These are phyloP conservation scores for Plasmodium vinckei DNA, from an alignment of 169 alveolate genomes.

Conservation along the genomic window DNA sequence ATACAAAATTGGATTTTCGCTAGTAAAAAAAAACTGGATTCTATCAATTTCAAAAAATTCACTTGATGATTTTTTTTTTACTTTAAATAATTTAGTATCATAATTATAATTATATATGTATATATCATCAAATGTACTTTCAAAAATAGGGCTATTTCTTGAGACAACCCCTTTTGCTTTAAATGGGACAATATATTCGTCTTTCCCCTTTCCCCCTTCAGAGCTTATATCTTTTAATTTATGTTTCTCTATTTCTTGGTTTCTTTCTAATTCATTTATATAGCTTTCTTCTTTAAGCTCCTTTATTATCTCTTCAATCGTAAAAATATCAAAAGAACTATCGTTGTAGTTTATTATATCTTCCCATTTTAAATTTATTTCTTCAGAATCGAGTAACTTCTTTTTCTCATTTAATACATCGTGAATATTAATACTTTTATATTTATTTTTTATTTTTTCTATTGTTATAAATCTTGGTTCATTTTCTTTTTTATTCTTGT, in stretches of 20 bases:
- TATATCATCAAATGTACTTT: slow-evolving; percentile 71
- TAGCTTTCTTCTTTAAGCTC: slow-evolving; percentile 66
- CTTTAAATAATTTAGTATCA: slow-evolving; percentile 61
- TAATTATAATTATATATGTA: slow-evolving; percentile 63
- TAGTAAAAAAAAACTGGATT: slow-evolving; percentile 75
- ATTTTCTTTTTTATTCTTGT: slow-evolving; percentile 48
- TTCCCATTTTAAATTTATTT: slow-evolving; percentile 49
- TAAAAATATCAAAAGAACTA: slow-evolving; percentile 68
- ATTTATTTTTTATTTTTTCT: slow-evolving; percentile 66
- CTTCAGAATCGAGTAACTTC: slow-evolving; percentile 47
- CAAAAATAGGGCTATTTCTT: slow-evolving; percentile 18
- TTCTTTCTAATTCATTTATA: slow-evolving; percentile 9
- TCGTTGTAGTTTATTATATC: slow-evolving; percentile 75
- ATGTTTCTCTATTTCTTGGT: slow-evolving; percentile 15
- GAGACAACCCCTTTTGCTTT: slow-evolving; percentile 75
- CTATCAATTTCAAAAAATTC: slow-evolving; percentile 66
- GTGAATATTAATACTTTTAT: slow-evolving; percentile 65
- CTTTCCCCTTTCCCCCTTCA: slow-evolving; percentile 24
- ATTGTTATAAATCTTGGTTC: slow-evolving; percentile 74
- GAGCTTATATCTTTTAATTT: slow-evolving; percentile 6
- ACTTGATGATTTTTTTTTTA: slow-evolving; percentile 44
- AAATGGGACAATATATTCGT: slow-evolving; percentile 37
- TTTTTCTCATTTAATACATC: slow-evolving; percentile 63
- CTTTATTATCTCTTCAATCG: slow-evolving; percentile 64
- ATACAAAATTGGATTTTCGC: slow-evolving; percentile 61